Conservation (phyloP, 768 basidiomycete species). For the Tulasnella sp. region DNA sequence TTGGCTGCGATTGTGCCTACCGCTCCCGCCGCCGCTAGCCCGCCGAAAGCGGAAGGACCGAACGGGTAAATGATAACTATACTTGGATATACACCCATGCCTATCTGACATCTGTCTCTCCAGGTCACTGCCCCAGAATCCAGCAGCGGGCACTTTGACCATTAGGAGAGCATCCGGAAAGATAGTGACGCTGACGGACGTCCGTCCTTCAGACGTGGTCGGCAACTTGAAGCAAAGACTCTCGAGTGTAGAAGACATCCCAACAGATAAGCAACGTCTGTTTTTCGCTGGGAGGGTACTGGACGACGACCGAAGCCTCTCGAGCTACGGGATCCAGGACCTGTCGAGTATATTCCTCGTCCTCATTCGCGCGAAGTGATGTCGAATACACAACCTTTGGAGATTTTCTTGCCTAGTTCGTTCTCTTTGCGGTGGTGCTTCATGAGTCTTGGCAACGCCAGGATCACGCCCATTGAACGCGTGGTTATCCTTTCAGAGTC, state of each 20-base stretch:
- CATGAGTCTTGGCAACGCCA: too few species aligned
- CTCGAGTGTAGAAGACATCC: not conserved
- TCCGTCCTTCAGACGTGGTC: not conserved
- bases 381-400: too few species aligned
- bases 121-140: not conserved
- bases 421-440: too few species aligned
- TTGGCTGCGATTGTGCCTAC: not conserved
- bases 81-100: not conserved
- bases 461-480: too few species aligned
- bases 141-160: not conserved
- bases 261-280: not conserved
- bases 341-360: not conserved
- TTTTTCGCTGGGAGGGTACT: not conserved
- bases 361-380: not conserved
- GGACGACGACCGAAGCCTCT: not conserved
- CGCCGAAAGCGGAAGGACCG: not conserved
- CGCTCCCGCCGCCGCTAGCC: not conserved
- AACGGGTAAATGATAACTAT: not conserved
- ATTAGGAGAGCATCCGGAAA: not conserved
- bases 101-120: not conserved
- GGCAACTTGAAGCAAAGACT: not conserved
- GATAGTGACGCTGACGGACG: not conserved
- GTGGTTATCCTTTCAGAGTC: too few species aligned
- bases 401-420: too few species aligned
- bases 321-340: not conserved